Conservation (phyloP, 2,329 filamentous ascomycete species). For the Coniochaeta prunicola region DNA sequence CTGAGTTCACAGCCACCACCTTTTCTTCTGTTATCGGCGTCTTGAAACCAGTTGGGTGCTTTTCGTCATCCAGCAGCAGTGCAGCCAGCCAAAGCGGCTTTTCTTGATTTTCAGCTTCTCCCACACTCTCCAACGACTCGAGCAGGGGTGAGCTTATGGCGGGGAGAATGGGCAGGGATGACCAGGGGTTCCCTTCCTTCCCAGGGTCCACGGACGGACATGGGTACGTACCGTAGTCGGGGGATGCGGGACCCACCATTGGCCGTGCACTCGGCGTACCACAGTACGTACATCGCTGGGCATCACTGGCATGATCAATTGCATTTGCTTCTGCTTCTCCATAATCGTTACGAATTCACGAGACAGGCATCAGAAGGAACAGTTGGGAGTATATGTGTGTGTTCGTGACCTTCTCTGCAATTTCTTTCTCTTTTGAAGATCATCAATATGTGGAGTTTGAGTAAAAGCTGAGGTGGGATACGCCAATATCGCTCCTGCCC, state of each 20-base stretch:
- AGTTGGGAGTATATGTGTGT: no score
- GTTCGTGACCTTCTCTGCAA: no score
- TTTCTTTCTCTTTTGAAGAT: no score
- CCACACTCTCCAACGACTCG: neutral
- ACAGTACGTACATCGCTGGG: neutral
- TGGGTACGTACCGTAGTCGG: neutral
- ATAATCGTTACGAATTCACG: neutral
- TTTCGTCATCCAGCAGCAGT: neutral
- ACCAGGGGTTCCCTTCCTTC: neutral
- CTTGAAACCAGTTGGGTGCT: neutral
- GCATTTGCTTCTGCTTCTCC: no score
- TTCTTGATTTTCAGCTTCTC: neutral
- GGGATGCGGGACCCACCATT: neutral
- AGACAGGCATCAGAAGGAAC: no score
- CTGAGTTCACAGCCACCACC: neutral
- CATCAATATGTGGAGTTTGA: no score
- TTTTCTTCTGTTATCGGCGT: neutral
- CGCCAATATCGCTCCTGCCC: no score
- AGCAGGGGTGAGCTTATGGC: neutral
- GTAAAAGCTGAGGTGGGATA: no score
- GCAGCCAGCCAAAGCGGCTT: neutral
- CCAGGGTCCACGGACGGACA: neutral
- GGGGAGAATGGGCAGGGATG: neutral
- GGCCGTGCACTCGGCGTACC: neutral
- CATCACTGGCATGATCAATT: neutral